phyloP scores from a whole-genome alignment of 1,284 basidiomycete species.

The Sporisorium reilianum region DNA sequence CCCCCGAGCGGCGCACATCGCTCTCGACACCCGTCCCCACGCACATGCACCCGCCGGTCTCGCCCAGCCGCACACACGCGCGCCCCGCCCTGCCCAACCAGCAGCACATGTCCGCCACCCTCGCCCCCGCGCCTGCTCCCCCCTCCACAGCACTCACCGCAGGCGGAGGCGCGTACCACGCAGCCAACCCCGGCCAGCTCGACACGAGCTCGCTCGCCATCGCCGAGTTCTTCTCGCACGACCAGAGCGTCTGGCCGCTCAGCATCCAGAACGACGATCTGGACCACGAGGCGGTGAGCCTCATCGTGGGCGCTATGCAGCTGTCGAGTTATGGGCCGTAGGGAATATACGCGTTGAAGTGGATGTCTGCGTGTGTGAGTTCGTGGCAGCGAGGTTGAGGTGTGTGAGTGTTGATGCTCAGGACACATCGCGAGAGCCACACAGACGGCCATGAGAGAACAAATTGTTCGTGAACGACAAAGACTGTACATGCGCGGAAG shows the following conservation, averaged over 20 bases:
- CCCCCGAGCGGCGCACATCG: too few species aligned
- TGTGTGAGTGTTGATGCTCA: too few species aligned
- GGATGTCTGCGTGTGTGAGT: too few species aligned
- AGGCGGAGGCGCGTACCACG: too few species aligned
- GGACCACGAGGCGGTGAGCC: slow-evolving; percentile 41
- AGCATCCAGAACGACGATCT: slow-evolving; percentile 48
- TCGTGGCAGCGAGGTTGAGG: too few species aligned
- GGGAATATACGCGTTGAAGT: neutral
- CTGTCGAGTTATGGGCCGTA: slow-evolving; percentile 21
- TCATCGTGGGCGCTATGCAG: slow-evolving; percentile 48
- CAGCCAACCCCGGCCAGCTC: slow-evolving; percentile 36
- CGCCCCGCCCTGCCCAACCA: slow-evolving; percentile 14
- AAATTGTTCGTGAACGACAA: too few species aligned
- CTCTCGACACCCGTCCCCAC: neutral
- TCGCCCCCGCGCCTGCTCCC: neutral
- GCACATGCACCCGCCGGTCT: slow-evolving; percentile 10
- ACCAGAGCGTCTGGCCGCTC: slow-evolving; percentile 49
- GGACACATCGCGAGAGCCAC: too few species aligned
- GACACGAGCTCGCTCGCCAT: slow-evolving; percentile 42
- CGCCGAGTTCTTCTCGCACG: slow-evolving; percentile 53
- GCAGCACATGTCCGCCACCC: neutral
- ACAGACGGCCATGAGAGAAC: too few species aligned
- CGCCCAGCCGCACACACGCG: slow-evolving; percentile 12
- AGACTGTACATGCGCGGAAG: too few species aligned
- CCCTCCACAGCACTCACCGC: neutral